Evolutionary conservation across 176 grass and related monocot genomes (phyloP).

Genomic region (Metroxylon sagu): DNA sequence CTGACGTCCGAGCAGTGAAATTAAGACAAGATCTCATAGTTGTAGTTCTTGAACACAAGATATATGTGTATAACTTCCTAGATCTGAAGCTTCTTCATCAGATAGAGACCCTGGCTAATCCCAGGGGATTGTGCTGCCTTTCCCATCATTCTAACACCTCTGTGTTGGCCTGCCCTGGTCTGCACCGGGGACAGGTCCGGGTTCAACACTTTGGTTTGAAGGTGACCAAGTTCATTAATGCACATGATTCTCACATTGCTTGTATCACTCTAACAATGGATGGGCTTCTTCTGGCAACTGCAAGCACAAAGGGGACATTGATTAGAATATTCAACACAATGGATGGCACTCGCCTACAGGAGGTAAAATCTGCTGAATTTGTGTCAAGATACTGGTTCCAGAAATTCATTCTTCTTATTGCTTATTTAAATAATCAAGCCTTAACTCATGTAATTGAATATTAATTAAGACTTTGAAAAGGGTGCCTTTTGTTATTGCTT

Average conservation of each 20-base stretch:
- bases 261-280: conserved; percentile 85
- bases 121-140: conserved; percentile 78
- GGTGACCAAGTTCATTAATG: conserved; percentile 65
- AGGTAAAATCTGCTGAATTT: conserved; percentile 43
- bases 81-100: conserved; percentile 87
- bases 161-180: conserved; percentile 75
- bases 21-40: conserved; percentile 62
- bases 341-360: conserved; percentile 82
- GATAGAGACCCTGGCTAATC: conserved; percentile 78
- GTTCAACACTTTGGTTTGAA: conserved; percentile 92
- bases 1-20: conserved; percentile 56
- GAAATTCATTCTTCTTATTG: conserved; percentile 1
- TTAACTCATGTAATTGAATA: too few relatives aligned
- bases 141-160: conserved; percentile 75
- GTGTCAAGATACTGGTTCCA: neutral
- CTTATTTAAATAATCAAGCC: neutral
- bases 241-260: conserved; percentile 85
- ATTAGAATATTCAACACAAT: conserved; percentile 97
- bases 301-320: conserved; percentile 82
- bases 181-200: conserved; percentile 57
- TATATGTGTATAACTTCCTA: conserved; percentile 71
- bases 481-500: too few relatives aligned
- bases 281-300: conserved; percentile 77
- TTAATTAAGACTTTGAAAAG: too few relatives aligned
- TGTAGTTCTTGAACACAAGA: conserved; percentile 84